Conservation (phyloP, 2,329 filamentous ascomycete species). For the Sodiomyces alkalinus region DNA sequence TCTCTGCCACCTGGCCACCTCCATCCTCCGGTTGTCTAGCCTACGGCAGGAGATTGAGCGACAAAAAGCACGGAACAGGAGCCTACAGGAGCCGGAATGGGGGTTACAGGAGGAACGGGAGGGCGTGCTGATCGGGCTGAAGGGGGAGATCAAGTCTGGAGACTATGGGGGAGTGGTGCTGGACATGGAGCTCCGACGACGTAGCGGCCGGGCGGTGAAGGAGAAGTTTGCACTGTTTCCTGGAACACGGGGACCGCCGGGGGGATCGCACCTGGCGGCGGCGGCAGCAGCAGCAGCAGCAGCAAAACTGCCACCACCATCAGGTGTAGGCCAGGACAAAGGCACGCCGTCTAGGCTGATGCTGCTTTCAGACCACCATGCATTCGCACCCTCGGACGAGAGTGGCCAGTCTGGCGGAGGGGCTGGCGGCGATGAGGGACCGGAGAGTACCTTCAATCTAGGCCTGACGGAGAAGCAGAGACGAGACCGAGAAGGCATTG, state of each 20-base stretch:
- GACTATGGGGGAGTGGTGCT: constrained; percentile 45
- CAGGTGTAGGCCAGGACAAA: too few relatives aligned
- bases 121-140: constrained; percentile 58
- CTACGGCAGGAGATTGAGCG: constrained; percentile 59
- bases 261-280: too few relatives aligned
- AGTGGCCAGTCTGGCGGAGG: constrained; percentile 16
- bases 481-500: constrained; percentile 71
- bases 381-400: constrained; percentile 39
- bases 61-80: constrained; percentile 63
- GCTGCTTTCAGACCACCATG: constrained; percentile 63
- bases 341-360: constrained; percentile 21
- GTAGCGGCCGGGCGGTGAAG: constrained; percentile 61
- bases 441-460: constrained; percentile 69
- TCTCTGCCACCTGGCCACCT: constrained; percentile 76
- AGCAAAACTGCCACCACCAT: too few relatives aligned
- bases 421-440: constrained; percentile 29
- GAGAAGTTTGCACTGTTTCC: constrained; percentile 46
- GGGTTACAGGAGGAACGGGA: constrained; percentile 66
- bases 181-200: constrained; percentile 72
- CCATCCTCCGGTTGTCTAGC: constrained; percentile 59
- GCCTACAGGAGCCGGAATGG: constrained; percentile 59
- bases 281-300: too few relatives aligned
- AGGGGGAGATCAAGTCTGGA: constrained; percentile 26
- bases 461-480: constrained; percentile 84
- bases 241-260: too few relatives aligned